Base-by-base conservation (phyloP, 805 yeast genomes). In the Cyberlindnera lachancei region DNA sequence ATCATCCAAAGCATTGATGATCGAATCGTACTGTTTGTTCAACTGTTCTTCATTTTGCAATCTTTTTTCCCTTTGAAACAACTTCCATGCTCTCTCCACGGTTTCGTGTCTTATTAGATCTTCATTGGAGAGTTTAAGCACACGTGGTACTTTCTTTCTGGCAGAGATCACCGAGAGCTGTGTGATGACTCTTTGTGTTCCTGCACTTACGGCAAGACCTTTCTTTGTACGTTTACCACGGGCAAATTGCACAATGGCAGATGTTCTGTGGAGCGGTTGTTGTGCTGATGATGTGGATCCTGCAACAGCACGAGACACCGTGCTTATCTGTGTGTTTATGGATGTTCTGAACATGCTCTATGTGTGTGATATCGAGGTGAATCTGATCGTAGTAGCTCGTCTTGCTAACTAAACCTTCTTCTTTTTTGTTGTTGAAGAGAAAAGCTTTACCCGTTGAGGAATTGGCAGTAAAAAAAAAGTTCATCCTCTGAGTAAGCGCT, bases 31-130 rank as follows among this genome's bases (percentile, higher is more conserved):
- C 56, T 90, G 97, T 46, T 62, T 52, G 27, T 60, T 53, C 34
- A 82, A 56, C 38, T 61, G 69, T 10, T 46, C 53, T 30, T 65
- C 55, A 26, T 68, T 53, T 18, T 56, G 56, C 8, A 48, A 56
- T 38, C 73, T 63, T 50, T 71, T 63, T 27, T 73, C 68, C 29
- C 75, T 66, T 47, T 75, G 73, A 52, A 68, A 64, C 12, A 73
- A 46, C 6, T 72, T 60, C 96, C 96, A 92, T 7, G 96, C 96
- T 35, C 73, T 76, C 45, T 73, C 75, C 34, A 92, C 79, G 9
- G 87, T 75, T 42, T 75, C 73, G 54, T 90, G 97, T 50, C 92
- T 83, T 41, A 90, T 68, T 35, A 79, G 66, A 53, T 92, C 97
- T 56, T 88, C 96, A 17, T 70, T 64, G 44, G 79, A 70, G 21